Conservation (phyloP, 1,284 basidiomycete species). For the Rhodotorula sp. region DNA sequence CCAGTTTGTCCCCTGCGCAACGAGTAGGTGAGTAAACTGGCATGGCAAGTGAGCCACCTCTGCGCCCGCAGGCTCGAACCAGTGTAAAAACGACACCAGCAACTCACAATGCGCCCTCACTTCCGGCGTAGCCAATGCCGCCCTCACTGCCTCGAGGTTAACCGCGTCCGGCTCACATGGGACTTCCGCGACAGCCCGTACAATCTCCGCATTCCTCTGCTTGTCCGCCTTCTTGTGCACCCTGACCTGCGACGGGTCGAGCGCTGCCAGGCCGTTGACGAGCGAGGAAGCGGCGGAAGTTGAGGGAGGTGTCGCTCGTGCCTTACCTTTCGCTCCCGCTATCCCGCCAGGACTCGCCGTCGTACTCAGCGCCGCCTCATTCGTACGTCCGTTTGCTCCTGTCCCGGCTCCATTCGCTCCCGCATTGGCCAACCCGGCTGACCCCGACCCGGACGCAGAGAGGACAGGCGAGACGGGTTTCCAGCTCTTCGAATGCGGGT, state of each 20-base stretch:
- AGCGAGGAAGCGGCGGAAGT: neutral
- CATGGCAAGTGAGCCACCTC: neutral
- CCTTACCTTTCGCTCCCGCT: constrained; percentile 24
- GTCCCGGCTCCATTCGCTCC: no score
- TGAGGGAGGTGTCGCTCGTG: constrained; percentile 7
- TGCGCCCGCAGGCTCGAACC: neutral
- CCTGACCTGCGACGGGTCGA: constrained; percentile 49
- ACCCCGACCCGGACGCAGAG: constrained; percentile 9
- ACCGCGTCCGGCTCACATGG: constrained; percentile 56
- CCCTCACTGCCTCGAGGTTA: constrained; percentile 71
- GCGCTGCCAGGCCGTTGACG: constrained; percentile 43
- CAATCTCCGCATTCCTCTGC: constrained; percentile 63
- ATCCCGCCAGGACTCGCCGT: neutral
- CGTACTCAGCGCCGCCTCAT: neutral
- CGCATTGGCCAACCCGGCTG: no score
- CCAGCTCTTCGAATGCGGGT: constrained; percentile 49
- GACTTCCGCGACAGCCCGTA: constrained; percentile 77
- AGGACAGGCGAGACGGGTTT: constrained; percentile 48
- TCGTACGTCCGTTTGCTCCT: no score
- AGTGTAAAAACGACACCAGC: no score
- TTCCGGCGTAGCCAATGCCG: constrained; percentile 64
- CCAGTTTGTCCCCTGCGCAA: constrained; percentile 74
- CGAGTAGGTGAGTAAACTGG: neutral
- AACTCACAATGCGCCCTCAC: neutral
- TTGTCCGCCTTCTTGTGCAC: constrained; percentile 50